Evolutionary conservation across 1,284 basidiomycete species (phyloP).

Genomic region (Ustilago vetiveriae): DNA sequence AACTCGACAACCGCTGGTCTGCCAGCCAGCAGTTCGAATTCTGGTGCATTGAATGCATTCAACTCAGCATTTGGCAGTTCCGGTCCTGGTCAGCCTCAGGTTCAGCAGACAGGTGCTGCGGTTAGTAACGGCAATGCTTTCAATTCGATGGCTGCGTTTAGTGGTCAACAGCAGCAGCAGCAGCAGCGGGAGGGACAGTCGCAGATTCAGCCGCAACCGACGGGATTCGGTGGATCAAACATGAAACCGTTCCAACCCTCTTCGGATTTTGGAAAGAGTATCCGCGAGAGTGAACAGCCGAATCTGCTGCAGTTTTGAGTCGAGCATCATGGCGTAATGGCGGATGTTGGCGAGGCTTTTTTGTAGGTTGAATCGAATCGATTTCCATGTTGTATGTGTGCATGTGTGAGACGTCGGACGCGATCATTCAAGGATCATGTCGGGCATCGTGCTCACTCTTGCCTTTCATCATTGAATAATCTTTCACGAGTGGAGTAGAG

Average conservation of each 20-base stretch:
- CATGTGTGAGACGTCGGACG: too few species aligned
- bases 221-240: constrained; percentile 47
- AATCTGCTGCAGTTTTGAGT: constrained; percentile 32
- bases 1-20: constrained; percentile 10
- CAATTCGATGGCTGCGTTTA: background rate
- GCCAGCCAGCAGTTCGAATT: constrained; percentile 2
- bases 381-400: too few species aligned
- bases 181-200: background rate
- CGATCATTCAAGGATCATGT: too few species aligned
- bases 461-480: too few species aligned
- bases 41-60: constrained; percentile 20
- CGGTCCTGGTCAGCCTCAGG: constrained; percentile 4
- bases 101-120: constrained; percentile 9
- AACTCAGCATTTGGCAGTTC: constrained; percentile 17
- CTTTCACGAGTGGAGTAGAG: too few species aligned
- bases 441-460: too few species aligned
- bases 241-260: constrained; percentile 65
- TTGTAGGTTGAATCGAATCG: too few species aligned
- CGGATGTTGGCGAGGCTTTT: too few species aligned
- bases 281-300: constrained; percentile 21
- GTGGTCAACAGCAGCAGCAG: constrained; percentile 5
- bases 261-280: constrained; percentile 52
- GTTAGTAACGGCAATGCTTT: background rate
- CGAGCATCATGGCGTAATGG: too few species aligned
- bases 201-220: constrained; percentile 43